Evolutionary conservation across 2,329 filamentous ascomycete genomes (phyloP).

Genomic region (Xylariaceae sp.): DNA sequence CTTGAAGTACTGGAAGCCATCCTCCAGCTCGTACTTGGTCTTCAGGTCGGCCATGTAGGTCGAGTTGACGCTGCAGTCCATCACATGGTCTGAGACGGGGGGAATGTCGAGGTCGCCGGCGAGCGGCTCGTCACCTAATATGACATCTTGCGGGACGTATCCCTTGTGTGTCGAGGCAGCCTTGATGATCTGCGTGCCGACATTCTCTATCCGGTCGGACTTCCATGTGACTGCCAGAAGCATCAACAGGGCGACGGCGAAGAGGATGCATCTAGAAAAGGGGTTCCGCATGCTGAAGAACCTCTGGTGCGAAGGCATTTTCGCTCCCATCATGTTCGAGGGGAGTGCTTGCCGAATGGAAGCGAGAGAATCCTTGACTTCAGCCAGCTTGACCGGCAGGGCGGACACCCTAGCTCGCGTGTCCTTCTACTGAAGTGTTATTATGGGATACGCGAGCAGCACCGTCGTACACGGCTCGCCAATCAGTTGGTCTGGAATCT

Average conservation of each 20-base stretch:
- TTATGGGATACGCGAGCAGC: too few relatives aligned
- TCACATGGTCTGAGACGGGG: constrained; percentile 27
- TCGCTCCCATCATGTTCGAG: constrained; percentile 30
- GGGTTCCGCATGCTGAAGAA: constrained; percentile 43
- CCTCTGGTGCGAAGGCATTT: constrained; percentile 31
- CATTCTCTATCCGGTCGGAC: constrained; percentile 32
- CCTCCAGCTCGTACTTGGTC: constrained; percentile 38
- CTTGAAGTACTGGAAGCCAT: constrained; percentile 48
- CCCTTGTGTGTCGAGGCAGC: constrained; percentile 27
- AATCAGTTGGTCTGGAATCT: neutral
- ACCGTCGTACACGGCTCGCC: too few relatives aligned
- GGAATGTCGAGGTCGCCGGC: constrained; percentile 22
- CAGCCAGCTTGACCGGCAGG: constrained; percentile 7
- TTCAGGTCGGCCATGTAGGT: constrained; percentile 38
- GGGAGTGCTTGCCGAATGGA: constrained; percentile 13
- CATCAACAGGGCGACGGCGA: constrained; percentile 35
- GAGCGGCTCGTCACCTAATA: constrained; percentile 20
- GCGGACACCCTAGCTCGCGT: constrained; percentile 1
- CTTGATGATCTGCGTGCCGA: constrained; percentile 34
- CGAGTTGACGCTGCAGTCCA: constrained; percentile 44
- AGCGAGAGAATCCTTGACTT: constrained; percentile 10
- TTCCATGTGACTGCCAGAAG: constrained; percentile 34
- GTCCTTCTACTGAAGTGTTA: neutral
- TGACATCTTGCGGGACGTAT: constrained; percentile 21
- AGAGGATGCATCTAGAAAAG: constrained; percentile 35